A percentile compares a stretch with the other conserved stretches of the same genome.
phyloP scores from a whole-genome alignment of 2,329 filamentous ascomycete genomes.

The Trichoderma sp. region DNA sequence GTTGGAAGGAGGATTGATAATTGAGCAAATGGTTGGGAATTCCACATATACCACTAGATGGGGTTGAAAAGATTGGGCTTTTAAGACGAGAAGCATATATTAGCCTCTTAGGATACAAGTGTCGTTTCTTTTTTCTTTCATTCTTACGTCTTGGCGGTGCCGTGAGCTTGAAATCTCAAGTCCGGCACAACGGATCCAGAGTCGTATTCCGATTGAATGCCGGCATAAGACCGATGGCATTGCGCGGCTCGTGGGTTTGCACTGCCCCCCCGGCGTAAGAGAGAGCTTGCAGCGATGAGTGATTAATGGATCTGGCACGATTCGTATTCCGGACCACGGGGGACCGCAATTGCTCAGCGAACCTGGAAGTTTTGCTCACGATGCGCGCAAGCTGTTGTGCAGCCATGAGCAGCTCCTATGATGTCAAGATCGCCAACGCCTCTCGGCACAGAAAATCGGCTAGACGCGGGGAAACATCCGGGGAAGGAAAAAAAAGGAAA shows the following conservation, averaged over 20 bases:
- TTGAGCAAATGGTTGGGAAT: constrained; percentile 10
- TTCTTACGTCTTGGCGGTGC: neutral
- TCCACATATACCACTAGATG: constrained; percentile 18
- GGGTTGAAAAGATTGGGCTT: neutral
- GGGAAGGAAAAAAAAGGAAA: neutral
- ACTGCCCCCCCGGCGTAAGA: neutral
- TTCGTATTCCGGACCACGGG: neutral
- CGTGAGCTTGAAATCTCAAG: neutral
- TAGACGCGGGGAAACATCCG: neutral
- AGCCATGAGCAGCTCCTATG: neutral
- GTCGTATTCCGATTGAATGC: constrained; percentile 11
- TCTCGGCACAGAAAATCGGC: neutral
- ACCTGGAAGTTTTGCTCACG: neutral
- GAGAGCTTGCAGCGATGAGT: neutral
- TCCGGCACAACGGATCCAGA: neutral
- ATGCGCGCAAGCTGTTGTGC: neutral
- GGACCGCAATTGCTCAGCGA: neutral
- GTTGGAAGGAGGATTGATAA: neutral
- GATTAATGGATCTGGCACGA: neutral
- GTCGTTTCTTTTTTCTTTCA: neutral
- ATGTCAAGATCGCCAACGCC: neutral
- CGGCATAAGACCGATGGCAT: constrained; percentile 14
- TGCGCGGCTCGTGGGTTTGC: neutral
- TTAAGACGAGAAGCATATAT: neutral
- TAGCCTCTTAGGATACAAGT: neutral